Evolutionary conservation across 441 rosid species (phyloP).

Genomic region (Brassica balearica): DNA sequence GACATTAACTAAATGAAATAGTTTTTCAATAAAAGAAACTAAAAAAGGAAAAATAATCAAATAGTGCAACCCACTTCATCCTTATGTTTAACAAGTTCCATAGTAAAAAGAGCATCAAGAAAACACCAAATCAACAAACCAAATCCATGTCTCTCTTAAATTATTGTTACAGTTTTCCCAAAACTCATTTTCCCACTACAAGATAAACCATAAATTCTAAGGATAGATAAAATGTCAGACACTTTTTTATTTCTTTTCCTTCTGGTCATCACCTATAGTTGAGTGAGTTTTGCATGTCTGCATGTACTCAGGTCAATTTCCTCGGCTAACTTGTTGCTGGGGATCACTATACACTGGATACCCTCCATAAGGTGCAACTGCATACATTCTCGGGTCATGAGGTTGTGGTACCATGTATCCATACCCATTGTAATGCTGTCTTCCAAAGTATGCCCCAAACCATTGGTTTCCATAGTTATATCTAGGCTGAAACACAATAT

Average conservation of each 20-base stretch:
- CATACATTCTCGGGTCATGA: conserved; percentile 79
- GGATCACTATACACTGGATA: conserved; percentile 82
- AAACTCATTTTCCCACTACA: conserved; percentile 58
- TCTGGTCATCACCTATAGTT: conserved; percentile 40
- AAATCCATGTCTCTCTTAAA: conserved; percentile 36
- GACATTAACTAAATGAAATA: conserved; percentile 2
- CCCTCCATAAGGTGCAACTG: conserved; percentile 68
- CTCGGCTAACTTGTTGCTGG: conserved; percentile 96
- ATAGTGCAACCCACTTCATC: conserved; percentile 20
- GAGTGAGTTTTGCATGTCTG: conserved; percentile 40
- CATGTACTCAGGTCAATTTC: conserved; percentile 42
- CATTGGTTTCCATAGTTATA: conserved; percentile 77
- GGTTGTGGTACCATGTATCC: conserved; percentile 74
- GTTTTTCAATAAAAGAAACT: neutral
- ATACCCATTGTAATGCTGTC: conserved; percentile 74
- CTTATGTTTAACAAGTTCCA: conserved; percentile 8
- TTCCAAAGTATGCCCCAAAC: conserved; percentile 74
- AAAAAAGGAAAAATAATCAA: conserved; percentile 9
- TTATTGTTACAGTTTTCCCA: conserved; percentile 50
- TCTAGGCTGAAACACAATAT: conserved; percentile 55
- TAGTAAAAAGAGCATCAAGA: conserved; percentile 28
- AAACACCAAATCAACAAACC: conserved; percentile 37
- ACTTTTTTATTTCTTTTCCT: conserved; percentile 10
- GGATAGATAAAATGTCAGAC: conserved; percentile 24
- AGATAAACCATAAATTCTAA: conserved; percentile 32